phyloP scores from a whole-genome alignment of 169 alveolate genomes.

The Plasmodium knowlesi region DNA sequence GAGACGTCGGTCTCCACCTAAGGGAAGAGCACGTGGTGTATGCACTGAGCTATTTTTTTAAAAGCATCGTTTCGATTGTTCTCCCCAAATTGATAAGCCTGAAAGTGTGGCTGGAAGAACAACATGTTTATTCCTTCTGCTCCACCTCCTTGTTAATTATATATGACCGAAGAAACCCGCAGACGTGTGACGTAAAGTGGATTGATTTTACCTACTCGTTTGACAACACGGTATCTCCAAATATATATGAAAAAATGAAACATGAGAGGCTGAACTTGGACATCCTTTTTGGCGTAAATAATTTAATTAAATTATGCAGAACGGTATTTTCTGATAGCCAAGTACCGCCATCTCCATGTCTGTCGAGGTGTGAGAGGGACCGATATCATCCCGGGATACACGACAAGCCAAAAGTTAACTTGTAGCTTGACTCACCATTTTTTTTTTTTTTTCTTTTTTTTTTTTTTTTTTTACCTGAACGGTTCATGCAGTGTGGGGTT shows the following conservation, averaged over 20 bases:
- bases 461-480: not conserved
- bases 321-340: slow-evolving; percentile 2
- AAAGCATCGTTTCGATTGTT: slow-evolving; percentile 20
- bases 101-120: slow-evolving; percentile 64
- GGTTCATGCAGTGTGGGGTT: too few species aligned
- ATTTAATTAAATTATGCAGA: slow-evolving; percentile 65
- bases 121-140: slow-evolving; percentile 43
- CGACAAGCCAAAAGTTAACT: not conserved
- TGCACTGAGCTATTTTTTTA: slow-evolving; percentile 22
- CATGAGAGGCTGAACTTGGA: slow-evolving; percentile 7
- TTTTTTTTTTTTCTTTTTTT: not conserved
- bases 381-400: not conserved
- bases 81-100: slow-evolving; percentile 42
- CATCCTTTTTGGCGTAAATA: slow-evolving; percentile 50
- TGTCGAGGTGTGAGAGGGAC: not conserved
- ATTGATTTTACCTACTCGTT: slow-evolving; percentile 68
- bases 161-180: slow-evolving; percentile 47
- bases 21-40: slow-evolving; percentile 59
- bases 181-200: slow-evolving; percentile 60
- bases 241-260: not conserved
- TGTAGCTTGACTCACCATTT: not conserved
- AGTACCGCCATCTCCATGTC: slow-evolving; percentile 2
- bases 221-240: not conserved
- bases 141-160: slow-evolving; percentile 65
- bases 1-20: slow-evolving; percentile 41